Conservation (phyloP, 2,329 filamentous ascomycete species). For the Colletotrichum coccodes region DNA sequence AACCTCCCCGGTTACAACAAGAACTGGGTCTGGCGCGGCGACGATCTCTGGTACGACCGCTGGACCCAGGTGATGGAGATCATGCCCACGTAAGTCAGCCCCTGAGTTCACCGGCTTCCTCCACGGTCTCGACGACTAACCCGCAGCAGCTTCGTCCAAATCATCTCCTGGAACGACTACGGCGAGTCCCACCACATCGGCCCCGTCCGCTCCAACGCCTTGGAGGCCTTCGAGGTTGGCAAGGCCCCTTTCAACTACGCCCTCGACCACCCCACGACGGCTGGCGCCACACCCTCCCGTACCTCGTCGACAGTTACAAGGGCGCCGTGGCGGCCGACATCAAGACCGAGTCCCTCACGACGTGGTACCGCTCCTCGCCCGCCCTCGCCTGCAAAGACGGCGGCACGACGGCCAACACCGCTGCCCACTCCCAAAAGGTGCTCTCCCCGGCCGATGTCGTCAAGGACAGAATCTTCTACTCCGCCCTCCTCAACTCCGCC, state of each 20-base stretch:
- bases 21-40: conserved; percentile 72
- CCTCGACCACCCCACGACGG: conserved; percentile 57
- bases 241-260: conserved; percentile 59
- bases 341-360: conserved; percentile 40
- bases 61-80: conserved; percentile 64
- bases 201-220: conserved; percentile 50
- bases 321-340: conserved; percentile 43
- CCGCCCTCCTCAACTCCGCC: conserved; percentile 37
- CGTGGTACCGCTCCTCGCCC: conserved; percentile 47
- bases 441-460: conserved; percentile 34
- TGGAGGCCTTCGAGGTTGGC: conserved; percentile 37
- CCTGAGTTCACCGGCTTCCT: conserved; percentile 56
- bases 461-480: conserved; percentile 38
- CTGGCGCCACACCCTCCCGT: conserved; percentile 60
- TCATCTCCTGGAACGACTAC: conserved; percentile 64
- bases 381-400: conserved; percentile 39
- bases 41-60: conserved; percentile 68
- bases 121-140: conserved; percentile 33
- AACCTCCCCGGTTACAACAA: conserved; percentile 65
- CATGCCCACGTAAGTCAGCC: conserved; percentile 62
- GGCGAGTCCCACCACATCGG: conserved; percentile 66
- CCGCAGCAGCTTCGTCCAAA: conserved; percentile 55
- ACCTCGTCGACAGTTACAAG: conserved; percentile 62
- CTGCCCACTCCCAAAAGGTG: conserved; percentile 36
- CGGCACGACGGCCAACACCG: conserved; percentile 43